phyloP scores from a whole-genome alignment of 2,329 filamentous ascomycete genomes.

The Pseudogymnoascus sp. region DNA sequence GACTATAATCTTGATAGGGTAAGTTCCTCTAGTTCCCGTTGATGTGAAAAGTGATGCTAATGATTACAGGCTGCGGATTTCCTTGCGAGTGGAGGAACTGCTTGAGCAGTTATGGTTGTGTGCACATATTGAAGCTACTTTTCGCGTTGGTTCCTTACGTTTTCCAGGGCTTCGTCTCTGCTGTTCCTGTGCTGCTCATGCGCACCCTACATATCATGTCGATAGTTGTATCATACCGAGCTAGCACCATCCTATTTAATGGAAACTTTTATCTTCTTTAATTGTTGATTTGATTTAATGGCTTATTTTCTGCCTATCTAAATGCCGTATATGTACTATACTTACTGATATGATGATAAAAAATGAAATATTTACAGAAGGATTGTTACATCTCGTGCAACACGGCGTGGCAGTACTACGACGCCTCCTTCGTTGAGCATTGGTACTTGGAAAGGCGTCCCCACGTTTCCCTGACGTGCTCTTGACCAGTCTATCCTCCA shows the following conservation, averaged over 20 bases:
- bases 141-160: background rate
- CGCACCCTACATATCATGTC: slow-evolving; percentile 11
- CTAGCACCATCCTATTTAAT: slow-evolving; percentile 7
- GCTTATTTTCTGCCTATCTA: background rate
- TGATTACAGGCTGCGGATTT: slow-evolving; percentile 27
- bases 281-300: slow-evolving; percentile 6
- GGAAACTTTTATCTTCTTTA: background rate
- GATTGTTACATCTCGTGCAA: background rate
- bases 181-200: slow-evolving; percentile 12
- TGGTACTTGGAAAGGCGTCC: background rate
- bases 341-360: slow-evolving; percentile 12
- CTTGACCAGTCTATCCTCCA: background rate
- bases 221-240: slow-evolving; percentile 7
- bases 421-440: background rate
- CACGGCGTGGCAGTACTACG: background rate
- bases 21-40: slow-evolving; percentile 29
- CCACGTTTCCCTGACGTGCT: background rate
- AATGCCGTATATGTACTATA: background rate
- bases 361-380: slow-evolving; percentile 14
- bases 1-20: slow-evolving; percentile 96
- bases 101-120: background rate
- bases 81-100: slow-evolving; percentile 22
- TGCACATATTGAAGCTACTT: slow-evolving; percentile 7
- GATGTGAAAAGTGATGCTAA: background rate
- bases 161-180: slow-evolving; percentile 8